Percentiles rank a stretch among this genome's conserved stretches.
Conservation (phyloP, 83 land plant species). For the Thuja plicata region DNA sequence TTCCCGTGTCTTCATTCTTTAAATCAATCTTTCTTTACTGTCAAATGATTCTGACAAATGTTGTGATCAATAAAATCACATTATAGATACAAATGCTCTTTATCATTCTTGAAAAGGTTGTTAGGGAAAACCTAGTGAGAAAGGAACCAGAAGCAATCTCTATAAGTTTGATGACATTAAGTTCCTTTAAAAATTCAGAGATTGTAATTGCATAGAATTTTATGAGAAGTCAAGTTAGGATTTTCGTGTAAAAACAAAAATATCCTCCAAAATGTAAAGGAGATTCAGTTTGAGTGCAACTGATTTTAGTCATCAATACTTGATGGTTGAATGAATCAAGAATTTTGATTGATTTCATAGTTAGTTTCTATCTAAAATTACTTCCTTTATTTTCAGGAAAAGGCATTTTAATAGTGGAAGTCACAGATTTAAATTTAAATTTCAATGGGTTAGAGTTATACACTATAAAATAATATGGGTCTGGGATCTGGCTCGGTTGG, state of each 20-base stretch:
- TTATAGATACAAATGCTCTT: not conserved
- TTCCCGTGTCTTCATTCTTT: not conserved
- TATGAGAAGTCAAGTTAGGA: not conserved
- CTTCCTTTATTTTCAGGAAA: too few relatives aligned
- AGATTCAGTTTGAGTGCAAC: not conserved
- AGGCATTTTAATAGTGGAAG: too few relatives aligned
- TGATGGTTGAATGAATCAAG: not conserved
- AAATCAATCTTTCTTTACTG: not conserved
- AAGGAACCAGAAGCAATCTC: not conserved
- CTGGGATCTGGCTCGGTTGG: too few relatives aligned
- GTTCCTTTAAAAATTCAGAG: not conserved
- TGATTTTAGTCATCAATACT: not conserved
- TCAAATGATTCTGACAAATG: too few relatives aligned
- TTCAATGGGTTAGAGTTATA: too few relatives aligned
- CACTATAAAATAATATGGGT: too few relatives aligned
- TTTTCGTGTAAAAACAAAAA: too few relatives aligned
- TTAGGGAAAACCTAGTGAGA: too few relatives aligned
- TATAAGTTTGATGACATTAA: not conserved
- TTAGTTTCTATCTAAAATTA: not conserved
- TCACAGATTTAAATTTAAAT: too few relatives aligned
- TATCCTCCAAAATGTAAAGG: too few relatives aligned
- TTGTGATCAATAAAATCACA: not conserved
- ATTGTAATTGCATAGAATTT: not conserved
- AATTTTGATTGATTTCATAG: not conserved
- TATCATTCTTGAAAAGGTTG: not conserved